Base-by-base conservation (phyloP, 306 rosid genomes). In the Ochetophila trinervis region DNA sequence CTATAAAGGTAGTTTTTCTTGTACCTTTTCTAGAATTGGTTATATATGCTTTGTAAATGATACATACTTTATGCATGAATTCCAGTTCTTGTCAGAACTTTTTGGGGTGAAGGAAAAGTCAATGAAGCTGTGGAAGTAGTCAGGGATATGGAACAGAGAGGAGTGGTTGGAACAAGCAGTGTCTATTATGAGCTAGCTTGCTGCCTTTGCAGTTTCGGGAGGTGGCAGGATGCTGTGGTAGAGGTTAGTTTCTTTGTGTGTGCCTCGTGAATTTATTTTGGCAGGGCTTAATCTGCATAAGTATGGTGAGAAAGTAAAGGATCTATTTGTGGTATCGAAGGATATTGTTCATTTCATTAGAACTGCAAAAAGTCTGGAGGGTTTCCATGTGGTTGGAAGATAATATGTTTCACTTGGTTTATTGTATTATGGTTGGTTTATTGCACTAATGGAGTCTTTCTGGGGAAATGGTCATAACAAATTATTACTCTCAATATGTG, bases 171-270 rank as follows among this genome's bases (percentile, higher is more conserved):
- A 74, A 77, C 80, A 56, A 81, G 83, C 60, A 78, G 88, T 69
- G 79, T 92, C 8, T 92, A 89, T 81, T 92, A 89, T 62, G 96
- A 87, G 77, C 74, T 92, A 40, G 96, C 96, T 61, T 84, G 95
- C 78, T 92, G 95, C 85, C 93, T 92, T 65, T 89, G 96, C 78
- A 77, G 85, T 83, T 56, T 57, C 50, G 96, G 96, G 66, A 89
- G 93, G 70, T 92, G 98, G 96, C 86, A 79, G 74, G 87, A 92
- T 74, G 98, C 95, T 69, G 69, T 87, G 71, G 47, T 60, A 60
- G 93, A 87, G 93, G 98, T 89, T 71, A 67, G 66, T 60, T 60
- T 67, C 55, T 69, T 56, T 61, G 47, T 75, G 27, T 23, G 21
- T 57, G 16, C 20, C 45, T 16, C 42, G 57, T 49, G 30, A 53